Evolutionary conservation across 345 rosid species (phyloP), one percentile per base, ranked within the genome.

Genomic region (Pistacia integerrima): DNA sequence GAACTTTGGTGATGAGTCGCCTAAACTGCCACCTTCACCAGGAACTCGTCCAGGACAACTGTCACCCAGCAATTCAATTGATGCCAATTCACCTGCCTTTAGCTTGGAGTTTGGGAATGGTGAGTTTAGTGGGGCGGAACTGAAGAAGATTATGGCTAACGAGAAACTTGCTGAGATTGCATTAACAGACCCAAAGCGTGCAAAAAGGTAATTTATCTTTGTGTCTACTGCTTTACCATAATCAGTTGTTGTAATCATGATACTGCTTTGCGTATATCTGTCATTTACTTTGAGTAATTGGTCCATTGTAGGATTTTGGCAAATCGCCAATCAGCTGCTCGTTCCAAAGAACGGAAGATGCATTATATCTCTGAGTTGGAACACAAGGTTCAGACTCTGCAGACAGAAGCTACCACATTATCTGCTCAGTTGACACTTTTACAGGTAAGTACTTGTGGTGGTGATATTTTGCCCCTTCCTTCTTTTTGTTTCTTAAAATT

Each of bases 341-440:
- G 98, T 33, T 94, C 98, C 35, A 94, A 94, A 79, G 98, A 94
- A 82, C 83, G 98, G 83, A 94, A 94, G 88, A 90, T 89, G 98
- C 86, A 94, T 55, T 94, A 94, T 67, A 94, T 94, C 44, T 90
- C 92, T 0, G 98, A 94, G 85, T 78, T 94, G 85, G 98, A 94
- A 76, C 98, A 94, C 76, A 94, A 94, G 86, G 98, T 94, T 76
- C 98, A 94, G 84, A 93, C 98, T 58, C 86, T 94, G 75, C 98
- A 94, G 88, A 93, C 95, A 2, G 98, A 94, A 81, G 98, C 98
- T 63, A 94, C 98, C 48, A 90, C 98, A 61, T 87, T 94, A 81
- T 94, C 98, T 79, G 98, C 98, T 8, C 98, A 91, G 84, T 93
- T 93, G 74, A 94, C 98, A 1, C 96, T 90, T 80, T 78, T 94